Evolutionary conservation across 2,329 filamentous ascomycete genomes (phyloP).

Genomic region (Chaetomiaceae sp.): DNA sequence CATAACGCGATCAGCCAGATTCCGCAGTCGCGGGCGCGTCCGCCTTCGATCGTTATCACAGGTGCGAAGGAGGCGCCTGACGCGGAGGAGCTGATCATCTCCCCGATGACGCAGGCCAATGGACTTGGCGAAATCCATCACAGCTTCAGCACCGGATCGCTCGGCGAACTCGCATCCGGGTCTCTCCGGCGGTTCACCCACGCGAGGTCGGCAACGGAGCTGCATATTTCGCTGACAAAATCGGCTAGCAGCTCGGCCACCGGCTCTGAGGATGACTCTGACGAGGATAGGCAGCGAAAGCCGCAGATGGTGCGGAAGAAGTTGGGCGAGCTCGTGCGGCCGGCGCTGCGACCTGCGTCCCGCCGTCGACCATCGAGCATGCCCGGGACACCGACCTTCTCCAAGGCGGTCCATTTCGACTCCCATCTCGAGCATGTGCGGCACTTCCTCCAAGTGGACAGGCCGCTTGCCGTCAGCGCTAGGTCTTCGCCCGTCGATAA

Average conservation of each 20-base stretch:
- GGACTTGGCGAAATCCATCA: constrained; percentile 39
- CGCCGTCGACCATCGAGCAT: constrained; percentile 84
- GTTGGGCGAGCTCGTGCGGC: constrained; percentile 91
- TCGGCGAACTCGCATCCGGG: constrained; percentile 37
- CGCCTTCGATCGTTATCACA: constrained; percentile 38
- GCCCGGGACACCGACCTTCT: constrained; percentile 93
- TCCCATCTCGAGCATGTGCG: constrained; percentile 92
- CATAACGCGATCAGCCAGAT: constrained; percentile 80
- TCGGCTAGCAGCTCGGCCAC: constrained; percentile 45
- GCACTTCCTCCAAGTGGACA: constrained; percentile 90
- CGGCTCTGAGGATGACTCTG: constrained; percentile 58
- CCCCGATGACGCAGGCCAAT: constrained; percentile 30
- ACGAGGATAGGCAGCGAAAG: constrained; percentile 56
- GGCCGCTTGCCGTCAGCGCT: constrained; percentile 91
- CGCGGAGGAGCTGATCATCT: too few species aligned
- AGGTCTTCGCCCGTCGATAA: constrained; percentile 85
- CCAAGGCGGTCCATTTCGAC: constrained; percentile 98
- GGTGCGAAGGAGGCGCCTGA: constrained; percentile 24
- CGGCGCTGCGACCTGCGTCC: constrained; percentile 76
- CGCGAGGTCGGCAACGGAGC: constrained; percentile 51
- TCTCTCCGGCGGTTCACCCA: constrained; percentile 40
- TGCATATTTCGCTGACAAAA: constrained; percentile 40
- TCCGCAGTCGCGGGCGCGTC: constrained; percentile 56
- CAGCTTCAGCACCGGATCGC: constrained; percentile 42
- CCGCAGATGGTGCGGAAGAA: constrained; percentile 97